A percentile compares a stretch with the other conserved stretches of the same genome.
phyloP scores from a whole-genome alignment of 2,329 filamentous ascomycete species.

The Neoarthrinium moseri region DNA sequence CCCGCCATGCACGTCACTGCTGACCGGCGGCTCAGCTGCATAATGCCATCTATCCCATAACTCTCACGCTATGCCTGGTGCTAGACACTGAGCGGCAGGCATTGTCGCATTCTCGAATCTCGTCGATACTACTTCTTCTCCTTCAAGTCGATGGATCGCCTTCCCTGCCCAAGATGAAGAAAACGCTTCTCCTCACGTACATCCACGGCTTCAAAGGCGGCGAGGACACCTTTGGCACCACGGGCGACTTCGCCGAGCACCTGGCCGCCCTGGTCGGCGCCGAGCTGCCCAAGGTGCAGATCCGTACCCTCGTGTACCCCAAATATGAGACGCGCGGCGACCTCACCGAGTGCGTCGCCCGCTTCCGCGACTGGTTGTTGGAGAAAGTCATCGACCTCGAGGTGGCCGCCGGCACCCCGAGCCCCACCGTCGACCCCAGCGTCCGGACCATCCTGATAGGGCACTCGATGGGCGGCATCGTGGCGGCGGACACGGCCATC shows the following conservation, averaged over 20 bases:
- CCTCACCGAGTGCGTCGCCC: constrained; percentile 65
- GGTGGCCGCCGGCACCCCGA: constrained; percentile 61
- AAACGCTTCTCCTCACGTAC: constrained; percentile 78
- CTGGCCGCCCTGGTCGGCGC: constrained; percentile 63
- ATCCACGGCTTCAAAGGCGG: constrained; percentile 89
- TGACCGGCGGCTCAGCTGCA: no score
- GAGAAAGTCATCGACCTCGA: constrained; percentile 94
- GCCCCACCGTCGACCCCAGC: constrained; percentile 29
- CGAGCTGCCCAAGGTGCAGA: constrained; percentile 66
- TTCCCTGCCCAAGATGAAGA: constrained; percentile 59
- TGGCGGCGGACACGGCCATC: constrained; percentile 85
- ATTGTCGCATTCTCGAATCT: no score
- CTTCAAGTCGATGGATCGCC: background rate
- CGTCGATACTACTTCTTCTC: no score
- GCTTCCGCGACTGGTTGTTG: constrained; percentile 81
- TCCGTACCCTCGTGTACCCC: constrained; percentile 72
- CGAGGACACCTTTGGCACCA: constrained; percentile 72
- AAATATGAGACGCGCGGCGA: constrained; percentile 81
- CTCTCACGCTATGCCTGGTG: no score
- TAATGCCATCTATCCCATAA: no score
- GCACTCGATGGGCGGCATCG: constrained; percentile 73
- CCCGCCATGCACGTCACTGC: no score
- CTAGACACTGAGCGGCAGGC: no score
- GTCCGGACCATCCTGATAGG: constrained; percentile 29
- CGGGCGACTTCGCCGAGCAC: constrained; percentile 68